Base-by-base conservation (phyloP, 331 rosid genomes). In the Saraca asoca region DNA sequence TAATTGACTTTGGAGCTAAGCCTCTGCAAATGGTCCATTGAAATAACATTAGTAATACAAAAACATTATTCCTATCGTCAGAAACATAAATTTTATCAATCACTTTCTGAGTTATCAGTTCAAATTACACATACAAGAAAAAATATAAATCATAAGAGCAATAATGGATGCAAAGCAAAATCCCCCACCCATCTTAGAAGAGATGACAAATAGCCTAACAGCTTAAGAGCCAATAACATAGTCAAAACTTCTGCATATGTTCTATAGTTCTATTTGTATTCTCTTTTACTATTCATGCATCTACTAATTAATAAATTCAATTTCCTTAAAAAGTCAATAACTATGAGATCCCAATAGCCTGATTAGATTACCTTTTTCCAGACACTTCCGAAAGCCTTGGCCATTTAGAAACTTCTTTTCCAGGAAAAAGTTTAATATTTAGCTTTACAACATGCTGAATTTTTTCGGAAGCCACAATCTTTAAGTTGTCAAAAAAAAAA, bases 1-100 rank as follows among this genome's bases (percentile, higher is more conserved):
- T 51, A 68, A 75, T 86, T 86, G 82, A 86, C 78, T 80, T 72
- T 86, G 49, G 72, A 79, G 63, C 83, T 69, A 62, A 79, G 79
- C 68, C 85, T 71, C 92, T 83, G 84, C 78, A 52, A 35, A 72
- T 12, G 55, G 51, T 57, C 33, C 65, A 74, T 19, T 38, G 48
- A 71, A 65, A 50, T 7, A 56, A 46, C 10, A 24, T 68, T 58
- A 55, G 50, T 10, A 38, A 18, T 42, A 71, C 43, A 50, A 39
- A 51, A 29, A 58, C 42, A 34, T 16, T 51, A 17, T 59, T 34
- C 51, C 70, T 51, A 41, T 17, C 43, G 9, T 11, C n/a, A 50
- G 12, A 19, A 63, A 31, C 51, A 64, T 41, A 76, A 63, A 37
- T 34, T 19, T 29, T 17, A 65, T 56, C 29, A 10, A 38, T 41